phyloP scores from a whole-genome alignment of 1,284 basidiomycete genomes.

The Marasmius fiardii region DNA sequence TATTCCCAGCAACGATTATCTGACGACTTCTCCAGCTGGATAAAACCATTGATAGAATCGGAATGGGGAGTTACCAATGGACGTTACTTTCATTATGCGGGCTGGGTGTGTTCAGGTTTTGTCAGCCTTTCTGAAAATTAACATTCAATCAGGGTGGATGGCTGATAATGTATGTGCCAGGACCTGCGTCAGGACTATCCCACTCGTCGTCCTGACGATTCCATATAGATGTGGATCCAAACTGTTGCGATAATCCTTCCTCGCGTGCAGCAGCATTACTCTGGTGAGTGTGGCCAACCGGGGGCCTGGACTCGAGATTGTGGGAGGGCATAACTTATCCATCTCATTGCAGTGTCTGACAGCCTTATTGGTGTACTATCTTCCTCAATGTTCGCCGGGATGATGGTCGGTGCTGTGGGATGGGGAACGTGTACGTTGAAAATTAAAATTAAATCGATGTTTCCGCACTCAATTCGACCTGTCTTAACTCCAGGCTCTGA shows the following conservation, averaged over 20 bases:
- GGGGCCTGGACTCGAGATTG: too few species aligned
- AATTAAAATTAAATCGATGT: too few species aligned
- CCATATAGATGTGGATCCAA: constrained; percentile 86
- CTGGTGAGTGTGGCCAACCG: too few species aligned
- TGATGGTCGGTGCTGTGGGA: constrained; percentile 94
- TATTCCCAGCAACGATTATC: background rate
- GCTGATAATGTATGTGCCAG: background rate
- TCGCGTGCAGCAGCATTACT: constrained; percentile 85
- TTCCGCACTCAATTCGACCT: too few species aligned
- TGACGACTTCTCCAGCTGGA: background rate
- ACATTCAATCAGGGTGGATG: background rate
- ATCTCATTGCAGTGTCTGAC: constrained; percentile 54
- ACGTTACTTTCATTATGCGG: background rate
- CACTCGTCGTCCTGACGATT: background rate
- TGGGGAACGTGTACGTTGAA: constrained; percentile 86
- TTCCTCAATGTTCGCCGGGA: constrained; percentile 84
- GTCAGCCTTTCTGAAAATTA: background rate
- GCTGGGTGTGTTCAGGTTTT: background rate
- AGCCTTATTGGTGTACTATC: constrained; percentile 73
- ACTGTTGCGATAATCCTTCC: constrained; percentile 89
- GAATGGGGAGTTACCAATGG: background rate
- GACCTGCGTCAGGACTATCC: background rate
- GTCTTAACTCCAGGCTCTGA: constrained; percentile 69
- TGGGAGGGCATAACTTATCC: constrained; percentile 9
- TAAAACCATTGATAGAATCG: background rate